Evolutionary conservation across 192 early-diverging fungal species (phyloP).

Genomic region (Podochytrium sp.): DNA sequence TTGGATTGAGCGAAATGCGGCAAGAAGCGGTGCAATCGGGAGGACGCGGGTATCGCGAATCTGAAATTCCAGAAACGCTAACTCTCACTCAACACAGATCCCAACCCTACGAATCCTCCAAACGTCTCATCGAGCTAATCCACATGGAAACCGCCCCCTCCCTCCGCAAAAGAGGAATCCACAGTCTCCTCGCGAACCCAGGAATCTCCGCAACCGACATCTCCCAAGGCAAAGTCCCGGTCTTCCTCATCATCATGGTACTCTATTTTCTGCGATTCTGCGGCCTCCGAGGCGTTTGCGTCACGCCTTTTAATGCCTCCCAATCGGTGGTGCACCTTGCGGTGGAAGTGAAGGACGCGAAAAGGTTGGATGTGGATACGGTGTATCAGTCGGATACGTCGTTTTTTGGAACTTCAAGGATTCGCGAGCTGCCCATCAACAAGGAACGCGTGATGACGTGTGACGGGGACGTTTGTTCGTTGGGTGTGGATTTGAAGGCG

Average conservation of each 20-base stretch:
- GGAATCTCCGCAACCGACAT: constrained; percentile 46
- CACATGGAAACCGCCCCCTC: constrained; percentile 29
- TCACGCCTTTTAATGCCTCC: constrained; percentile 27
- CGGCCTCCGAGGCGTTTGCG: constrained; percentile 43
- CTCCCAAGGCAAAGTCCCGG: constrained; percentile 25
- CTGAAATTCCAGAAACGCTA: neutral
- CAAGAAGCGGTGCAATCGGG: no score
- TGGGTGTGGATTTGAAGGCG: no score
- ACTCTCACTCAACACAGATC: constrained; percentile 4
- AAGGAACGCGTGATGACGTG: no score
- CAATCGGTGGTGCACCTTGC: neutral
- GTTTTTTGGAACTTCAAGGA: no score
- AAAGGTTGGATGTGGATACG: neutral
- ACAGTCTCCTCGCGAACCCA: constrained; percentile 44
- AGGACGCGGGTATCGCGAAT: no score
- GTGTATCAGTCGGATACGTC: constrained; percentile 31
- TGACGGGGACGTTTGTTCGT: no score
- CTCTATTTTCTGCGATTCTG: constrained; percentile 42
- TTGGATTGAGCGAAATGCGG: neutral
- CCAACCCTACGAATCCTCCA: constrained; percentile 56
- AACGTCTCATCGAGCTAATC: constrained; percentile 50
- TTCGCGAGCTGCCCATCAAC: no score
- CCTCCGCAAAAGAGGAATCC: constrained; percentile 31
- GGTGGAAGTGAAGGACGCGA: neutral
- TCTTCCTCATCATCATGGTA: constrained; percentile 4